Percentiles rank a stretch among this genome's conserved stretches.
These are phyloP conservation scores for Suillus ampliporus DNA, from an alignment of 768 basidiomycete genomes.

Conservation along the genomic window DNA sequence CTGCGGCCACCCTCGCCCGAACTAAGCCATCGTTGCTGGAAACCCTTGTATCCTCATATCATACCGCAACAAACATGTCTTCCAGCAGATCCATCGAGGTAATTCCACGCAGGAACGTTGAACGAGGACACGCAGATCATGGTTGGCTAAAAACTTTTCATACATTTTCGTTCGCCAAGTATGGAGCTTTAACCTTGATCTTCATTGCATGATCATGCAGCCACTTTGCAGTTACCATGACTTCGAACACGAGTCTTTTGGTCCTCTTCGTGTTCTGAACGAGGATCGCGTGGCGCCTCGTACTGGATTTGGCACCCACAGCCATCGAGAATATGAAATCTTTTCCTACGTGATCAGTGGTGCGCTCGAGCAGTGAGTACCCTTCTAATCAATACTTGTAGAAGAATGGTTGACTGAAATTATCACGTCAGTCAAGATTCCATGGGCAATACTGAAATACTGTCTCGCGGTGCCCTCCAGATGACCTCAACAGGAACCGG, in stretches of 20 bases:
- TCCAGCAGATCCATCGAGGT: constrained; percentile 39
- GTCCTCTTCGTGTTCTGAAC: constrained; percentile 87
- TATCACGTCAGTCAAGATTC: constrained; percentile 71
- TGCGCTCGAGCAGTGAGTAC: constrained; percentile 77
- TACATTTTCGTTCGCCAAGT: constrained; percentile 80
- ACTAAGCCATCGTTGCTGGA: not conserved
- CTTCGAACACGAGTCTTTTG: constrained; percentile 60
- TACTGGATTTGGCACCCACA: constrained; percentile 87
- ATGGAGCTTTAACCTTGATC: constrained; percentile 32
- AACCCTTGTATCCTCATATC: not conserved
- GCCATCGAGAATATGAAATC: constrained; percentile 88
- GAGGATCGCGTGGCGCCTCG: constrained; percentile 82
- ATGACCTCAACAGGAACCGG: constrained; percentile 93
- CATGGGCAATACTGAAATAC: constrained; percentile 89
- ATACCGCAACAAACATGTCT: constrained; percentile 19
- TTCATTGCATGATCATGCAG: constrained; percentile 21
- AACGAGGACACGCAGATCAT: constrained; percentile 77
- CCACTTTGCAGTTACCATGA: constrained; percentile 60
- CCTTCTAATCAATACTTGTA: not conserved
- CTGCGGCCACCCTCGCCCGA: not conserved
- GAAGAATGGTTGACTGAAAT: not conserved
- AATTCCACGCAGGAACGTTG: constrained; percentile 59
- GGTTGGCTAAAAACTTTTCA: constrained; percentile 90
- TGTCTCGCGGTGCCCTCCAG: constrained; percentile 89
- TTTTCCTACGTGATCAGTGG: constrained; percentile 87